phyloP scores from a whole-genome alignment of 2,329 filamentous ascomycete genomes.

The Seiridium unicorne region DNA sequence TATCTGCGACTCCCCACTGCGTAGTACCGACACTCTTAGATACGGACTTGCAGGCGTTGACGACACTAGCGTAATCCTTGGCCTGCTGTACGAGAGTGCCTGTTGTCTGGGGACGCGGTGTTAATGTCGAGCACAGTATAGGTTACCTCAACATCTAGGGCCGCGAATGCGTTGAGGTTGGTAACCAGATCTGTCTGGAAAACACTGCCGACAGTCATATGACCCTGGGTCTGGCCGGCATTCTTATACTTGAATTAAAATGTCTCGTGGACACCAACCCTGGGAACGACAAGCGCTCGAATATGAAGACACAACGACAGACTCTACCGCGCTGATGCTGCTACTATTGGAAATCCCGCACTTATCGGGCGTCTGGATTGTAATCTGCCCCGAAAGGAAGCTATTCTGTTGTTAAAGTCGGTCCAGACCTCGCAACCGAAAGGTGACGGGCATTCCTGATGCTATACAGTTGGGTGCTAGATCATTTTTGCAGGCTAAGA shows the following conservation, averaged over 20 bases:
- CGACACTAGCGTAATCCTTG: constrained; percentile 40
- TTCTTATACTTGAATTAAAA: too few relatives aligned
- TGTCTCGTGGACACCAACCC: too few relatives aligned
- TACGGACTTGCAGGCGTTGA: constrained; percentile 43
- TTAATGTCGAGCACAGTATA: constrained; percentile 57
- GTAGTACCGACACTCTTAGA: constrained; percentile 51
- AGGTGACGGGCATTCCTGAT: neutral
- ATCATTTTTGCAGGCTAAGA: too few relatives aligned
- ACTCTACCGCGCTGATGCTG: neutral
- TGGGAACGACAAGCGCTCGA: too few relatives aligned
- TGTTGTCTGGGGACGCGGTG: constrained; percentile 28
- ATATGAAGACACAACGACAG: too few relatives aligned
- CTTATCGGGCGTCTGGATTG: neutral
- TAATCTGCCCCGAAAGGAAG: neutral
- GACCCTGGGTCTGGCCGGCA: neutral
- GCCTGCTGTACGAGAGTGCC: constrained; percentile 12
- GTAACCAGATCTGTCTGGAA: neutral
- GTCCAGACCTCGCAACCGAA: neutral
- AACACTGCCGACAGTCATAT: neutral
- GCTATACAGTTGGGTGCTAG: neutral
- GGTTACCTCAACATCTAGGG: constrained; percentile 44
- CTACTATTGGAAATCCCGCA: neutral
- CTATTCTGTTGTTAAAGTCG: neutral
- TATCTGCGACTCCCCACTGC: constrained; percentile 33
- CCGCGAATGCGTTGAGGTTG: constrained; percentile 38